Evolutionary conservation across 352 stramenopile genomes (phyloP), one percentile per base, ranked within the genome.

Genomic region (Peronospora belbahrii): DNA sequence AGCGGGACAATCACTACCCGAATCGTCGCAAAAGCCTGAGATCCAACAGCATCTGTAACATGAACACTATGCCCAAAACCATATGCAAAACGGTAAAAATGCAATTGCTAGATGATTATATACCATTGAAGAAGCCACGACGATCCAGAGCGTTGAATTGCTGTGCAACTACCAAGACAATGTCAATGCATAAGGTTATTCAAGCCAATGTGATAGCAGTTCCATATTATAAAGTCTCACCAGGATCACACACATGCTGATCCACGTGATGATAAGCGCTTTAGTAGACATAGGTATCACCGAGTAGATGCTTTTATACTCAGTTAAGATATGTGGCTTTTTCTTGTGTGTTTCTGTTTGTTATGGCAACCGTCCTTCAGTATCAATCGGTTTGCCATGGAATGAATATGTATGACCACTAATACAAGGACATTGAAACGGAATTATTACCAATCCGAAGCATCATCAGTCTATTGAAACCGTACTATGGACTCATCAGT

Each of bases 191-290:
- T 30, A 48, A 45, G n/a, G 31, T 53, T 46, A 31, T 44, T 32
- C 23, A 47, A 36, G 28, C 40, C 18, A 7, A 30, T 20, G 14
- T 19, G 2, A 4, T 9, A 20, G 8, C 2, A 19, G n/a, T 34
- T 11, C 9, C 42, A 32, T 19, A n/a, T n/a, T n/a, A 11, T n/a
- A 42, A 2, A n/a, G 4, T 42, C 70, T 38, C 44, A 87, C 75
- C 75, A 88, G 85, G 48, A 54, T 50, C 6, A 55, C 54, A 54
- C 75, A 85, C 67, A 85, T 71, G 56, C 62, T 56, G 48, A 74
- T 54, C 75, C 73, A 85, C 38, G 73, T 70, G 52, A 65, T 35
- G 20, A 81, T 67, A 10, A 88, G 71, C 48, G 51, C 49, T 59
- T 79, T 53, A 2, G 73, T 85, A 51, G 72, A 51, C 73, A 85